Conservation (phyloP, 1,139 yeast species). For the Waltiozyma sp. region DNA sequence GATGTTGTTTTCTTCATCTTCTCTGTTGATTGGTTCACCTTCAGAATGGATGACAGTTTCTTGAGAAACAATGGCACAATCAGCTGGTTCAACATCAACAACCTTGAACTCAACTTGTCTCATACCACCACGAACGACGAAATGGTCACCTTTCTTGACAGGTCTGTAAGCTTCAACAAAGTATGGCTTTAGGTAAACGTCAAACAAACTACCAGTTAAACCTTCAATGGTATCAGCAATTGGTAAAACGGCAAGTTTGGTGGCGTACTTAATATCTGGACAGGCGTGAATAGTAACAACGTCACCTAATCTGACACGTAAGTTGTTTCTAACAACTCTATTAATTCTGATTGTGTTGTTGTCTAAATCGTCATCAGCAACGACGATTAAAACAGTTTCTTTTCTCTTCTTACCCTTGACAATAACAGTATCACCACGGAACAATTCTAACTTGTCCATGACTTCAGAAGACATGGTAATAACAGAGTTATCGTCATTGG, state of each 20-base stretch:
- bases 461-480: slow-evolving; percentile 91
- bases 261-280: slow-evolving; percentile 93
- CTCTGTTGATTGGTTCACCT: slow-evolving; percentile 98
- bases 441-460: slow-evolving; percentile 88
- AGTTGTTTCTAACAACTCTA: slow-evolving; percentile 91
- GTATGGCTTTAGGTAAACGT: slow-evolving; percentile 93
- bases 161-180: slow-evolving; percentile 99
- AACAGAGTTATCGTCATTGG: slow-evolving; percentile 93
- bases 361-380: slow-evolving; percentile 94
- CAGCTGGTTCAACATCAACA: slow-evolving; percentile 96
- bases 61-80: slow-evolving; percentile 95
- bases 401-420: slow-evolving; percentile 98
- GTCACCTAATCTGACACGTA: slow-evolving; percentile 91
- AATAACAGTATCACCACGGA: slow-evolving; percentile 95
- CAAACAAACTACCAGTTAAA: slow-evolving; percentile 93
- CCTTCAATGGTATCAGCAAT: slow-evolving; percentile 98
- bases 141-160: slow-evolving; percentile 93
- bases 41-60: slow-evolving; percentile 97
- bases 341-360: slow-evolving; percentile 92
- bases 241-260: slow-evolving; percentile 90
- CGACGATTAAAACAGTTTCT: slow-evolving; percentile 93
- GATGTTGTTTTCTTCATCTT: slow-evolving; percentile 93
- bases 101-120: slow-evolving; percentile 98
- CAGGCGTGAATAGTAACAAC: slow-evolving; percentile 86
- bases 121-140: slow-evolving; percentile 97